Conservation (phyloP, 2,329 filamentous ascomycete species). For the Botrytis elliptica region DNA sequence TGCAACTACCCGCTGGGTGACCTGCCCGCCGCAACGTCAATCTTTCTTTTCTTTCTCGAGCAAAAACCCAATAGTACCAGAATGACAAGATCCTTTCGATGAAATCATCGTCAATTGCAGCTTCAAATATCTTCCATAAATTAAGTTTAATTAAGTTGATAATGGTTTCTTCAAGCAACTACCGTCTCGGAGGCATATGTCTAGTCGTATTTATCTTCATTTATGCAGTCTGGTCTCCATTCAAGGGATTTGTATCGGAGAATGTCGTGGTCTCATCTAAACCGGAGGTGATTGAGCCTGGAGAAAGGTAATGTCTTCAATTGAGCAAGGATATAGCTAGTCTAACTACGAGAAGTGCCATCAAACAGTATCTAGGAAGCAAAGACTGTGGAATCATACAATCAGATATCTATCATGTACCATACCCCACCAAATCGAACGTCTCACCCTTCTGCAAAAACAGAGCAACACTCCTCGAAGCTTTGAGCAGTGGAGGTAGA, state of each 20-base stretch:
- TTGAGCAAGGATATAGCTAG: not conserved
- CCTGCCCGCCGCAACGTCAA: not conserved
- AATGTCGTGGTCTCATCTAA: not conserved
- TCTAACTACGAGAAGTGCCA: slow-evolving; percentile 21
- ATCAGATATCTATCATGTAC: slow-evolving; percentile 30
- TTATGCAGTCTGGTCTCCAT: slow-evolving; percentile 15
- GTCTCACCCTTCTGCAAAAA: slow-evolving; percentile 31
- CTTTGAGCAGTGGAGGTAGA: slow-evolving; percentile 44
- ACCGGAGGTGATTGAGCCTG: slow-evolving; percentile 13
- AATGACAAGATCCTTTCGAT: not conserved
- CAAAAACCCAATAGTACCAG: not conserved
- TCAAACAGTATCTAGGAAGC: slow-evolving; percentile 31
- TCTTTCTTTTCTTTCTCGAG: not conserved
- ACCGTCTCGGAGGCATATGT: slow-evolving; percentile 9
- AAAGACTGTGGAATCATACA: slow-evolving; percentile 31
- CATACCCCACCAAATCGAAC: slow-evolving; percentile 21
- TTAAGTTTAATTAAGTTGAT: not conserved
- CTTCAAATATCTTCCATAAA: not conserved
- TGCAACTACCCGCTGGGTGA: slow-evolving; percentile 10
- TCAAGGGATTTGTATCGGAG: slow-evolving; percentile 1
- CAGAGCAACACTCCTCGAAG: slow-evolving; percentile 41
- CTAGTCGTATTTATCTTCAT: slow-evolving; percentile 9
- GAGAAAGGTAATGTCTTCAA: slow-evolving; percentile 26
- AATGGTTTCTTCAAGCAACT: slow-evolving; percentile 17
- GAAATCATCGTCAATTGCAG: not conserved